These are phyloP conservation scores for Hypoxylon sp. DNA, from an alignment of 2,329 filamentous ascomycete species.

Conservation along the genomic window DNA sequence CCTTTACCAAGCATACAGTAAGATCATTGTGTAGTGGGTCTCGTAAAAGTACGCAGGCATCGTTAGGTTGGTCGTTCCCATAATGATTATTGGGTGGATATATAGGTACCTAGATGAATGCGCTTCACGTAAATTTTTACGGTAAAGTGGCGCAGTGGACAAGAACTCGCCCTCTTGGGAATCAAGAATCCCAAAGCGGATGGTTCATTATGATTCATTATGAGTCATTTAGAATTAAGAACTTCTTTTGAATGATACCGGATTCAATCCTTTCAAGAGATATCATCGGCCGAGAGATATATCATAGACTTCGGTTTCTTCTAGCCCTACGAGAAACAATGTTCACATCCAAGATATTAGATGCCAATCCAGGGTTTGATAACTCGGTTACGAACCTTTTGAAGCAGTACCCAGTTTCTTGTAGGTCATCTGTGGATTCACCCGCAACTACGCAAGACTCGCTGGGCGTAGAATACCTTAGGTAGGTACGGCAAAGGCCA, in stretches of 20 bases:
- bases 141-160: neutral
- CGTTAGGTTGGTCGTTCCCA: too few relatives aligned
- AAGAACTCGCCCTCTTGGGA: neutral
- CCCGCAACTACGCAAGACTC: neutral
- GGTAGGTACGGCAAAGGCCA: neutral
- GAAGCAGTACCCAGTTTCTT: neutral
- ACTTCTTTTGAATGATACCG: neutral
- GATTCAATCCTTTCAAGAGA: neutral
- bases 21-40: too few relatives aligned
- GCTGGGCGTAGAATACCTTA: neutral
- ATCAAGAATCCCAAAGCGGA: neutral
- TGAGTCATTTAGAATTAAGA: constrained; percentile 6
- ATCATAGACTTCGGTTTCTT: neutral
- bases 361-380: neutral
- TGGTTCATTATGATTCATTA: constrained; percentile 16
- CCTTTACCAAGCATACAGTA: too few relatives aligned
- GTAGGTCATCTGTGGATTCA: neutral
- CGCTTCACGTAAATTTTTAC: too few relatives aligned
- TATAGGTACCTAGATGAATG: too few relatives aligned
- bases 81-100: too few relatives aligned
- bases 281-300: neutral
- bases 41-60: too few relatives aligned
- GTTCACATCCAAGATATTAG: neutral
- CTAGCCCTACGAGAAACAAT: neutral
- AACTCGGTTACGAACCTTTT: neutral